These are phyloP conservation scores for Boeremia lycopersici DNA, from an alignment of 2,329 filamentous ascomycete species.

Conservation along the genomic window DNA sequence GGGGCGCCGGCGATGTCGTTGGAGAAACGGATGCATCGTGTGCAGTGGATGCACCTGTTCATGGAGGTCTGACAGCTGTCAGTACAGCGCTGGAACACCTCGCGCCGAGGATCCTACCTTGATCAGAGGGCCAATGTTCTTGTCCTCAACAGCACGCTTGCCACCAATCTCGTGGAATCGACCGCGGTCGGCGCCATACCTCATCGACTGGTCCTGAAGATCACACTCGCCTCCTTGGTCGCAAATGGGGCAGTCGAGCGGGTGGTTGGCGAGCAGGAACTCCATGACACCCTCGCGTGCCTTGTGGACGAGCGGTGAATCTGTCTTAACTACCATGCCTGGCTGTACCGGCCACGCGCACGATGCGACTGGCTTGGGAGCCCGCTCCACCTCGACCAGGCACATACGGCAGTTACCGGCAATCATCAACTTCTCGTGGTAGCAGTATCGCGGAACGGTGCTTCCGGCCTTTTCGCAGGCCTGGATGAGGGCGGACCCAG, in stretches of 20 bases:
- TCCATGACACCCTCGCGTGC: slow-evolving; percentile 99
- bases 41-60: slow-evolving; percentile 99
- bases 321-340: slow-evolving; percentile 98
- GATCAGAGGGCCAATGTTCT: slow-evolving; percentile 97
- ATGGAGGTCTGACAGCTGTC: slow-evolving; percentile 75
- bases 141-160: slow-evolving; percentile 98
- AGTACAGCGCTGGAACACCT: slow-evolving; percentile 23
- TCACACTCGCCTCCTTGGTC: slow-evolving; percentile 99
- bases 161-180: slow-evolving; percentile 95
- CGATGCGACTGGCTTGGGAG: slow-evolving; percentile 95
- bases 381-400: slow-evolving; percentile 94
- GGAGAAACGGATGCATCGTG: slow-evolving; percentile 94
- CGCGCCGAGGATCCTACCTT: slow-evolving; percentile 60
- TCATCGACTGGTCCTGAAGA: slow-evolving; percentile 98
- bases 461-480: slow-evolving; percentile 97
- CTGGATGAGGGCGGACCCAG: slow-evolving; percentile 96
- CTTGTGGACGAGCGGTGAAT: slow-evolving; percentile 95
- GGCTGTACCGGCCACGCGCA: slow-evolving; percentile 99
- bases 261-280: slow-evolving; percentile 94
- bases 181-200: slow-evolving; percentile 93
- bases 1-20: slow-evolving; percentile 97
- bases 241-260: slow-evolving; percentile 94
- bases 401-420: slow-evolving; percentile 99
- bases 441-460: slow-evolving; percentile 95
- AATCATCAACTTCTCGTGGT: slow-evolving; percentile 99